Conservation (phyloP, 495 filamentous ascomycete species). For the Cenococcum geophilum region DNA sequence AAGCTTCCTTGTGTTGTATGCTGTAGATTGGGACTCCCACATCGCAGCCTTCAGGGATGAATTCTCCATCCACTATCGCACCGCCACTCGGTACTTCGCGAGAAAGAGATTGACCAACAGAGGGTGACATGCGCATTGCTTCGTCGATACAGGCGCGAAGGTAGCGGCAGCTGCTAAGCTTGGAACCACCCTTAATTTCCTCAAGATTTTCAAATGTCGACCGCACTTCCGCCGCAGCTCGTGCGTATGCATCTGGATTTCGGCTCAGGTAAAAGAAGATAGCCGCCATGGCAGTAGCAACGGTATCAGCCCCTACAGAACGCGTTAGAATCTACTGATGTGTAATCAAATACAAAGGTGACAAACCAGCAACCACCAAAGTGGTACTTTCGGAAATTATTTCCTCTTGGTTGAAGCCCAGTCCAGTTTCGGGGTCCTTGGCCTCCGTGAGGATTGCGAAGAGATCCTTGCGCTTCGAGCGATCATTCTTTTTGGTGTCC, state of each 20-base stretch:
- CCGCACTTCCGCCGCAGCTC: constrained; percentile 34
- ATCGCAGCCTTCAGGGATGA: constrained; percentile 25
- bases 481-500: constrained; percentile 13
- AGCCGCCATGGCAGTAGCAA: constrained; percentile 30
- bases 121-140: constrained; percentile 33
- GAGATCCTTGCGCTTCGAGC: constrained; percentile 10
- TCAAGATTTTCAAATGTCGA: constrained; percentile 28
- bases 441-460: constrained; percentile 2
- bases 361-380: constrained; percentile 9
- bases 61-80: constrained; percentile 16
- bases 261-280: constrained; percentile 39
- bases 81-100: constrained; percentile 27
- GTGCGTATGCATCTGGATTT: constrained; percentile 26
- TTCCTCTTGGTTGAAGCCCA: constrained; percentile 8
- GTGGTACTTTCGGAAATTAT: constrained; percentile 2
- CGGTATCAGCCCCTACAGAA: constrained; percentile 22
- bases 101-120: constrained; percentile 19
- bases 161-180: constrained; percentile 34
- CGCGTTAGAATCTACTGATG: background rate
- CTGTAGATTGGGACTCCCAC: constrained; percentile 31
- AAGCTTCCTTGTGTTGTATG: constrained; percentile 33
- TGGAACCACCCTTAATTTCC: constrained; percentile 33
- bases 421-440: constrained; percentile 13
- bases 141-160: constrained; percentile 36
- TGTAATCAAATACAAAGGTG: background rate